phyloP scores from a whole-genome alignment of 1,284 basidiomycete genomes.

The Amylostereum areolatum region DNA sequence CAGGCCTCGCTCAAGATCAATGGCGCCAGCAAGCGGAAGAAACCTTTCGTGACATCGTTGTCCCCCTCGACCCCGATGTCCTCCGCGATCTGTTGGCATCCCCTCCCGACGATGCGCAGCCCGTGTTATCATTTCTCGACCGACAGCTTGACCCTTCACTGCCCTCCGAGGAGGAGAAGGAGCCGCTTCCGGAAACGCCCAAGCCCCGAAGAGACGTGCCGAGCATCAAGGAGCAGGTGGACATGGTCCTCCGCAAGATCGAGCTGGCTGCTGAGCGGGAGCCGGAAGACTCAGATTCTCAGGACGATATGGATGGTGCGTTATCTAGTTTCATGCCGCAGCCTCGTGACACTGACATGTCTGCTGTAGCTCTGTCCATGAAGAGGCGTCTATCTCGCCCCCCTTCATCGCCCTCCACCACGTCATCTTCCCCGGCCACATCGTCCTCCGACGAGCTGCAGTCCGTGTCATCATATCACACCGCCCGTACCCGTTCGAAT shows the following conservation, averaged over 20 bases:
- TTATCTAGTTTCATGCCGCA: background rate
- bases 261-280: background rate
- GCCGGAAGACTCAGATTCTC: background rate
- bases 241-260: background rate
- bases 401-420: slow-evolving; percentile 11
- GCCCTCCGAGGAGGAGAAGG: background rate
- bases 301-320: background rate
- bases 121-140: slow-evolving; percentile 12
- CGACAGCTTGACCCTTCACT: slow-evolving; percentile 9
- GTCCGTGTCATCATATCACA: slow-evolving; percentile 6
- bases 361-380: background rate
- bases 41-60: slow-evolving; percentile 7
- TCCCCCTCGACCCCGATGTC: slow-evolving; percentile 5
- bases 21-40: slow-evolving; percentile 7
- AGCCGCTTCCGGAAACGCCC: background rate
- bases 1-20: background rate
- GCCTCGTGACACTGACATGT: background rate
- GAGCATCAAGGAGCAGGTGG: background rate
- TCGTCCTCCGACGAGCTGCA: slow-evolving; percentile 9
- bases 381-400: slow-evolving; percentile 8
- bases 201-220: background rate
- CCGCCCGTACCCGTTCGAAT: slow-evolving; percentile 8
- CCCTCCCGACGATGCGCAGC: slow-evolving; percentile 2
- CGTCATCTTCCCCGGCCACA: slow-evolving; percentile 9
- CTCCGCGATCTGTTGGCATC: slow-evolving; percentile 6